These are phyloP conservation scores for Albifimbria verrucaria DNA, from an alignment of 2,329 filamentous ascomycete genomes.

Conservation along the genomic window DNA sequence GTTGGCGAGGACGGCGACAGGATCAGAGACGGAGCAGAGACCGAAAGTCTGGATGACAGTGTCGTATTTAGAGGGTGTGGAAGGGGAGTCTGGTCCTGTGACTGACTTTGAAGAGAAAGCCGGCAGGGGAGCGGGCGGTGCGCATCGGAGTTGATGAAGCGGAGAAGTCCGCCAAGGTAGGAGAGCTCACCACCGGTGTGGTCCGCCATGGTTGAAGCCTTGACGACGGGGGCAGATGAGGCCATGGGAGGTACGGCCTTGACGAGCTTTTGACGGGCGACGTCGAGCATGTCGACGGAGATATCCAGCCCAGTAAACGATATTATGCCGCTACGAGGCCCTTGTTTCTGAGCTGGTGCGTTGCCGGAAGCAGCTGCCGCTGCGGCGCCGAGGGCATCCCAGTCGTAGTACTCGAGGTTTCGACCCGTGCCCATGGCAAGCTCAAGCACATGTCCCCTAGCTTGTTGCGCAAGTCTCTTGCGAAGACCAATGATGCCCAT, in stretches of 20 bases:
- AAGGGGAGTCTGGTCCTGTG: not conserved
- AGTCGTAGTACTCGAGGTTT: slow-evolving; percentile 58
- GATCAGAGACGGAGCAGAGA: slow-evolving; percentile 59
- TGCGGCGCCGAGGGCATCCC: slow-evolving; percentile 37
- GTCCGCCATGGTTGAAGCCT: slow-evolving; percentile 28
- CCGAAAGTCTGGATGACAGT: slow-evolving; percentile 64
- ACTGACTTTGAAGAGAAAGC: slow-evolving; percentile 27
- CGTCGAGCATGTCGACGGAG: slow-evolving; percentile 56
- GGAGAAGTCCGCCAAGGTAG: slow-evolving; percentile 39
- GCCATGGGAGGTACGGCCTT: slow-evolving; percentile 37
- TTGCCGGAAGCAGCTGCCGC: slow-evolving; percentile 6
- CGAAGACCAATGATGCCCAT: slow-evolving; percentile 54
- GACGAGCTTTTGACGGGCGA: slow-evolving; percentile 52
- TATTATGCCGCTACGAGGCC: slow-evolving; percentile 29
- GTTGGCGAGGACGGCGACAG: slow-evolving; percentile 48
- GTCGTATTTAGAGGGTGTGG: slow-evolving; percentile 50
- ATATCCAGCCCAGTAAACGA: slow-evolving; percentile 63
- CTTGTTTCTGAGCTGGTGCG: not conserved
- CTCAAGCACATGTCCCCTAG: slow-evolving; percentile 57
- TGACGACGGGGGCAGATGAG: slow-evolving; percentile 26
- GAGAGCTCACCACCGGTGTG: slow-evolving; percentile 32
- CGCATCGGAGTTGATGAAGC: slow-evolving; percentile 48
- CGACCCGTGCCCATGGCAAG: slow-evolving; percentile 61
- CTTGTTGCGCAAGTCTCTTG: slow-evolving; percentile 42
- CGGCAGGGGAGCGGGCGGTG: slow-evolving; percentile 39